phyloP scores from a whole-genome alignment of 352 stramenopile genomes.

The Heterotrichella gracilis region DNA sequence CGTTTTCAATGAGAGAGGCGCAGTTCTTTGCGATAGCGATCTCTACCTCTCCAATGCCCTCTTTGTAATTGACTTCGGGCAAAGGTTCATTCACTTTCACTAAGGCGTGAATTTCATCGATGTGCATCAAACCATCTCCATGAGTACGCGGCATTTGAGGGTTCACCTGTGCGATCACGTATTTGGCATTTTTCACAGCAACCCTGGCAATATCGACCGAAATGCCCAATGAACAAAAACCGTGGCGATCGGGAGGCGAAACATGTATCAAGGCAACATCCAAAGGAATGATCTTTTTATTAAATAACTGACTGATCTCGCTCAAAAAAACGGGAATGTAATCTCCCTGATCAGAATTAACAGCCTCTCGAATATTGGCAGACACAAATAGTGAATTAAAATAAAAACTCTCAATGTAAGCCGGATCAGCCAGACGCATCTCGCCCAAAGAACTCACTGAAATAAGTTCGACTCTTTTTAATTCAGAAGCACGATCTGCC shows the following conservation, averaged over 20 bases:
- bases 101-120: conserved; percentile 22
- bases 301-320: conserved; percentile 23
- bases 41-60: conserved; percentile 10
- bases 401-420: no score
- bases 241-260: conserved; percentile 24
- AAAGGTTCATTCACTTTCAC: conserved; percentile 16
- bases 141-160: conserved; percentile 24
- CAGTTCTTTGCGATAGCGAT: conserved; percentile 25
- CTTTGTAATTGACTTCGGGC: not conserved
- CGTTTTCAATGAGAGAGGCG: conserved; percentile 21
- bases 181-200: conserved; percentile 21
- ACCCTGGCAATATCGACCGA: conserved; percentile 20
- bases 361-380: conserved; percentile 23
- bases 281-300: conserved; percentile 18
- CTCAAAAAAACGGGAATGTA: conserved; percentile 25
- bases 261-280: conserved; percentile 25
- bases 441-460: not conserved
- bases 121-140: conserved; percentile 25
- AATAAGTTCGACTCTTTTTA: not conserved
- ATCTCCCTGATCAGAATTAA: conserved; percentile 22
- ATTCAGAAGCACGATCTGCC: not conserved
- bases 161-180: conserved; percentile 24
- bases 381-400: conserved; percentile 18
- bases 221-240: conserved; percentile 23
- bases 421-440: not conserved